These are phyloP conservation scores for Pseudevernia furfuracea DNA, from an alignment of 495 filamentous ascomycete genomes.

Conservation along the genomic window DNA sequence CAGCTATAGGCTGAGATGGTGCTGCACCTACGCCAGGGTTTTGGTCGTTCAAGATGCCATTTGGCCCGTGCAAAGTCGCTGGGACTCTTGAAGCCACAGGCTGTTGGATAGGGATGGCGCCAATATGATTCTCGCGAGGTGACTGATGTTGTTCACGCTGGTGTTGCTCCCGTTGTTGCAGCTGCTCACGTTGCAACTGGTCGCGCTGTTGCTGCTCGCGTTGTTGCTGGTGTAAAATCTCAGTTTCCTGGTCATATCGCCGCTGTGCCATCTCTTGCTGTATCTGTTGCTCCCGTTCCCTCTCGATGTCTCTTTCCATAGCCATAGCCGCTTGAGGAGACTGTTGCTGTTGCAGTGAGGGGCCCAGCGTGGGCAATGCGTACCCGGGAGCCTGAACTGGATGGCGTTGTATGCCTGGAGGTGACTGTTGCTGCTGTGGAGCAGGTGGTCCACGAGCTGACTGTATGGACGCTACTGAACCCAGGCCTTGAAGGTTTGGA, in stretches of 20 bases:
- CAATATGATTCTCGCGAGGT: slow-evolving; percentile 75
- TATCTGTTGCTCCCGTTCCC: slow-evolving; percentile 33
- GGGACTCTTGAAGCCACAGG: slow-evolving; percentile 77
- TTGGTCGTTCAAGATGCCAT: slow-evolving; percentile 61
- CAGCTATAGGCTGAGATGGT: slow-evolving; percentile 42
- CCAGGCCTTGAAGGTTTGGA: slow-evolving; percentile 44
- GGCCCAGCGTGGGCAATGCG: slow-evolving; percentile 45
- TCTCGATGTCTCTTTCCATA: slow-evolving; percentile 43
- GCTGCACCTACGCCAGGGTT: slow-evolving; percentile 55
- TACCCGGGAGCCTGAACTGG: slow-evolving; percentile 41
- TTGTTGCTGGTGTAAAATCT: slow-evolving; percentile 38
- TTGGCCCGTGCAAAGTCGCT: slow-evolving; percentile 76
- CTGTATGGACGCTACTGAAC: slow-evolving; percentile 34
- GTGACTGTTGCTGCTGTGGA: slow-evolving; percentile 46
- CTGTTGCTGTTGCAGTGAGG: slow-evolving; percentile 42
- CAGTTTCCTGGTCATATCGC: slow-evolving; percentile 62
- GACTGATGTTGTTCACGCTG: slow-evolving; percentile 37
- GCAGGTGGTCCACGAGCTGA: slow-evolving; percentile 32
- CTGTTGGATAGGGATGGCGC: slow-evolving; percentile 80
- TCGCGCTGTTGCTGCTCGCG: slow-evolving; percentile 49
- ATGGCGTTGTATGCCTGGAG: slow-evolving; percentile 41
- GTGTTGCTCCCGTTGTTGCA: slow-evolving; percentile 47
- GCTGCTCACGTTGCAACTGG: slow-evolving; percentile 46
- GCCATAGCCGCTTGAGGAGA: slow-evolving; percentile 43
- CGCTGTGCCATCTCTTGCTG: slow-evolving; percentile 54